Percentiles rank a stretch among this genome's conserved stretches.
Evolutionary conservation across 176 grass and related monocot genomes (phyloP).

Genomic region (Triticum dicoccoides): DNA sequence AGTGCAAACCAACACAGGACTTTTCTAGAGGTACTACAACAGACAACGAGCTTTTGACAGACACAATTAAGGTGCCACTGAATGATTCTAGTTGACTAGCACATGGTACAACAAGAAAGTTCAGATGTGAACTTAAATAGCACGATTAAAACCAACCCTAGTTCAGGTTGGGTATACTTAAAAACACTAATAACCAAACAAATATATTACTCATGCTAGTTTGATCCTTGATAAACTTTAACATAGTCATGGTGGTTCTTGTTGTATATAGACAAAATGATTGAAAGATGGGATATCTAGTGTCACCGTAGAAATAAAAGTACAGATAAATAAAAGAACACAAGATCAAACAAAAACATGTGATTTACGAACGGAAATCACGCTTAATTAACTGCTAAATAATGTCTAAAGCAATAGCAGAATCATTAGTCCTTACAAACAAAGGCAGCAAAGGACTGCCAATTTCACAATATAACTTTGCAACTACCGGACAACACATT

Average conservation of each 20-base stretch:
- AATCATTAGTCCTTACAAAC: not conserved
- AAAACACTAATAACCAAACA: not conserved
- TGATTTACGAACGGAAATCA: not conserved
- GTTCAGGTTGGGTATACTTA: not conserved
- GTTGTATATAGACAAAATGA: not conserved
- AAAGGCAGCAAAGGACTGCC: not conserved
- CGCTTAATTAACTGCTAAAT: not conserved
- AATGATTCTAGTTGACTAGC: not conserved
- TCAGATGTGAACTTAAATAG: slow-evolving; percentile 6
- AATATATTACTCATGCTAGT: not conserved
- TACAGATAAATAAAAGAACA: not conserved
- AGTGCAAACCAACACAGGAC: not conserved
- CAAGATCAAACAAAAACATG: not conserved
- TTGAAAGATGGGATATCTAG: not conserved
- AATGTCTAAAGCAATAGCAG: not conserved
- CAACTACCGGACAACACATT: slow-evolving; percentile 10
- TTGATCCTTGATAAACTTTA: not conserved
- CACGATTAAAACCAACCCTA: slow-evolving; percentile 6
- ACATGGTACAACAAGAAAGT: not conserved
- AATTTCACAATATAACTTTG: slow-evolving; percentile 16
- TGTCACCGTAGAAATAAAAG: not conserved
- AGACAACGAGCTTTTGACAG: not conserved
- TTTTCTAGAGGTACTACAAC: not conserved
- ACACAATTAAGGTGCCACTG: not conserved
- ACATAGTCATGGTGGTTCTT: not conserved